Conservation (phyloP, 2,329 filamentous ascomycete genomes). For the Aspergillus sclerotialis region DNA sequence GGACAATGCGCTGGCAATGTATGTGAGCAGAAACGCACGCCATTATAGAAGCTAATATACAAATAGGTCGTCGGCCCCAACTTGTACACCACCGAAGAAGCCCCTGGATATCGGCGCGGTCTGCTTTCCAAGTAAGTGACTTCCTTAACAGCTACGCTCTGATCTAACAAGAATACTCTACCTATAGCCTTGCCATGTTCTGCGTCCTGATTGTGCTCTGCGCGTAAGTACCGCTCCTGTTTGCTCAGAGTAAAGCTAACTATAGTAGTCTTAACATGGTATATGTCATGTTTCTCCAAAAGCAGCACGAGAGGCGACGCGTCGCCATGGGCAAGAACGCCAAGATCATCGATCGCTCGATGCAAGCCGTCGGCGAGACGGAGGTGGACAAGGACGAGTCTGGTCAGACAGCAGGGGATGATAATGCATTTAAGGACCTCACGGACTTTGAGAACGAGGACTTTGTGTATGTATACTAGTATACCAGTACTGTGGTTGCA, state of each 20-base stretch:
- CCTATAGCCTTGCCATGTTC: slow-evolving; percentile 49
- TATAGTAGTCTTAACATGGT: slow-evolving; percentile 28
- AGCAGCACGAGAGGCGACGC: slow-evolving; percentile 47
- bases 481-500: neutral
- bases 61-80: slow-evolving; percentile 54
- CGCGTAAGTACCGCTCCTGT: slow-evolving; percentile 18
- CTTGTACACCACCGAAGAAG: slow-evolving; percentile 56
- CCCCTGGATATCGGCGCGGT: slow-evolving; percentile 52
- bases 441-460: slow-evolving; percentile 59
- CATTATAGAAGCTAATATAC: neutral
- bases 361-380: slow-evolving; percentile 37
- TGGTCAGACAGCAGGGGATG: slow-evolving; percentile 26
- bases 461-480: slow-evolving; percentile 53
- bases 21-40: slow-evolving; percentile 3
- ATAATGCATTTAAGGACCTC: slow-evolving; percentile 51
- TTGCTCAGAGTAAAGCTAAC: neutral
- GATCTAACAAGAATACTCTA: slow-evolving; percentile 5
- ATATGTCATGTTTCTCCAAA: slow-evolving; percentile 50
- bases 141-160: neutral
- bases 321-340: slow-evolving; percentile 55
- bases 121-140: slow-evolving; percentile 46
- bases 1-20: slow-evolving; percentile 59
- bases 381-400: slow-evolving; percentile 21
- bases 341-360: slow-evolving; percentile 52
- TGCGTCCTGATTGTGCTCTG: slow-evolving; percentile 51